phyloP scores from a whole-genome alignment of 108 stramenopile species.

The Hondaea fermentalgiana region DNA sequence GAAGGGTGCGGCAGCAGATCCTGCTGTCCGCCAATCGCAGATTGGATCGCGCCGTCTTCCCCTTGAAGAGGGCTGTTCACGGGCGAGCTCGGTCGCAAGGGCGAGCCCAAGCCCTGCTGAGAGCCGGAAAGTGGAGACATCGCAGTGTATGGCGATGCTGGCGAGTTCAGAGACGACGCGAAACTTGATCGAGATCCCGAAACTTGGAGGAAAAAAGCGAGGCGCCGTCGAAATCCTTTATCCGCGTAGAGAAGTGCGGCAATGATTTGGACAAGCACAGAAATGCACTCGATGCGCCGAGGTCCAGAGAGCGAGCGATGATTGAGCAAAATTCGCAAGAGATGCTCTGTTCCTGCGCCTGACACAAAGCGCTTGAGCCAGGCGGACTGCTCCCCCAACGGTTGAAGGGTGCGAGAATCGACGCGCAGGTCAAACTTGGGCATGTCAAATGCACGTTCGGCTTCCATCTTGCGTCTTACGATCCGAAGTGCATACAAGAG shows the following conservation, averaged over 20 bases:
- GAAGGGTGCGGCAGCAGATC: too few relatives aligned
- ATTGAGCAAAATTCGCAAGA: neutral
- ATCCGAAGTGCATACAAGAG: neutral
- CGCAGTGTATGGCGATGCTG: too few relatives aligned
- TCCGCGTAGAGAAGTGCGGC: neutral
- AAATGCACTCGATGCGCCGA: neutral
- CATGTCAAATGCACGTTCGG: neutral
- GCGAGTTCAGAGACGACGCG: neutral
- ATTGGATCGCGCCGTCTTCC: too few relatives aligned
- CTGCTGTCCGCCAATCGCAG: too few relatives aligned
- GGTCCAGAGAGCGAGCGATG: neutral
- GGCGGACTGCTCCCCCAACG: neutral
- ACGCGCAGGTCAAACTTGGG: neutral
- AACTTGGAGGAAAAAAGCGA: neutral
- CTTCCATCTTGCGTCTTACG: neutral
- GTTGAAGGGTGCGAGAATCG: neutral
- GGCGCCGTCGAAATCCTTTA: neutral
- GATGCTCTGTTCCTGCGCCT: neutral
- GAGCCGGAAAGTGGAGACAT: too few relatives aligned
- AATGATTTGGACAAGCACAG: neutral
- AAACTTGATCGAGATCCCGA: neutral
- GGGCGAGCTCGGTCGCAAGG: too few relatives aligned
- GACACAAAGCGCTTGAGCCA: neutral
- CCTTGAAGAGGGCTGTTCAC: too few relatives aligned
- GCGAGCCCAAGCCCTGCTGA: too few relatives aligned